Conservation (phyloP, 768 basidiomycete species). For the Tulasnella calospora region DNA sequence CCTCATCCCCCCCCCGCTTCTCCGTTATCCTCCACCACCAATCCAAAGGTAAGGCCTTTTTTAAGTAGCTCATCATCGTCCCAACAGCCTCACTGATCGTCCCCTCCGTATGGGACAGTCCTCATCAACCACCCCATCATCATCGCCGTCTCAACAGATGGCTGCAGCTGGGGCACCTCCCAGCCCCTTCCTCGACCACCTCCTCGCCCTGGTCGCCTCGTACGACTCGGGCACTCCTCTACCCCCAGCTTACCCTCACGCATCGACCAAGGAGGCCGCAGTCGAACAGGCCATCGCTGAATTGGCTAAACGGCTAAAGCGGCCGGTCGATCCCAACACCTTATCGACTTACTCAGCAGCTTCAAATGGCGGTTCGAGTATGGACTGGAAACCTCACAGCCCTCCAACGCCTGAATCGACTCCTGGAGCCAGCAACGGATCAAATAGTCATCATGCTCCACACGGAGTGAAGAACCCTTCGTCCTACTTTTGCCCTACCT, state of each 20-base stretch:
- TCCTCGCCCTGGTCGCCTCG: constrained; percentile 54
- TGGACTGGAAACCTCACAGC: constrained; percentile 17
- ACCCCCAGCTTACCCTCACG: constrained; percentile 32
- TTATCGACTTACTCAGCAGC: constrained; percentile 16
- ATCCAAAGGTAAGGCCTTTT: not conserved
- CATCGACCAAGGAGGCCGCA: constrained; percentile 54
- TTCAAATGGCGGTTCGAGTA: constrained; percentile 11
- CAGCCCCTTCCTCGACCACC: constrained; percentile 47
- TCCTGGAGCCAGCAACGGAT: constrained; percentile 49
- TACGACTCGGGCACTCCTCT: constrained; percentile 47
- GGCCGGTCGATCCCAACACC: constrained; percentile 42
- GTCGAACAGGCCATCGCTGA: constrained; percentile 51
- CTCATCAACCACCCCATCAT: not conserved
- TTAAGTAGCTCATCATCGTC: not conserved
- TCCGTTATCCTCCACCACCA: not conserved
- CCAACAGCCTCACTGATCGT: not conserved
- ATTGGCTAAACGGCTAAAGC: constrained; percentile 52
- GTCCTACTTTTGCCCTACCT: constrained; percentile 47
- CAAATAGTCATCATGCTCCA: constrained; percentile 40
- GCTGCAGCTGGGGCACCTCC: not conserved
- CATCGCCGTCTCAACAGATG: constrained; percentile 7
- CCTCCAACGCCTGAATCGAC: not conserved
- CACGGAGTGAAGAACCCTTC: not conserved
- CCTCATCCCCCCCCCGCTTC: not conserved
- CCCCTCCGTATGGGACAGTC: not conserved